Evolutionary conservation across 768 basidiomycete genomes (phyloP), one percentile per base, ranked within the genome.

Genomic region (Rhizopogon vinicolor): DNA sequence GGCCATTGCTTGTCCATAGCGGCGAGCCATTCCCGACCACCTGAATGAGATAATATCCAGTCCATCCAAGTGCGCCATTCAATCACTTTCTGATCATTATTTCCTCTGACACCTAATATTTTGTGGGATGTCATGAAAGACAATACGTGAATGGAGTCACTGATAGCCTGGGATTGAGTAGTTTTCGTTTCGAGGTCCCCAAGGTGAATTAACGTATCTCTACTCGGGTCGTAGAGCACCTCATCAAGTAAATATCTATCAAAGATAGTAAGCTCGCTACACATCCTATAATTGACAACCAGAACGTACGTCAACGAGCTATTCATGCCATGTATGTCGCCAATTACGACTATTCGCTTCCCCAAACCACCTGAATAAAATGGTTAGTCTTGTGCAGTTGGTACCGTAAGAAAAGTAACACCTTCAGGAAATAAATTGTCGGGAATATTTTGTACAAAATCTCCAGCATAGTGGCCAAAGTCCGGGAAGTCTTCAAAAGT

Each of bases 41-140:
- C 70, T 0, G 75, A 69, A 28, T 76, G 65, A 9, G 68, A 58
- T 14, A 68, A 60, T 55, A 95, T 83, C 91, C 92, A 96, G 14
- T 87, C 75, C 50, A 90, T 79, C 92, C 93, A 98, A 2, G 78
- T 74, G 25, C 85, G 78, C 95, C 95, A 97, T 72, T 96, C 90
- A 44, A 98, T 79, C 44, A 94, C 83, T 59, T 80, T 80, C 70
- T 98, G 93, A 72, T 98, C 95, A 65, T 98, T 92, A 68, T 98
- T 98, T 0, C 96, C 95, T 39, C 95, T 83, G 3, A 97, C 92
- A 16, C 93, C 93, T 18, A 79, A 79, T 41, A 92, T 75, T 51
- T 82, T 80, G 62, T 86, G 66, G 10, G 73, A 63, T 2, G 84
- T 71, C 78, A 97, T 78, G 68, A 81, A 91, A 8, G 75, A 68